These are phyloP conservation scores for Barnettozyma vustinii DNA, from an alignment of 805 yeast genomes.

Conservation along the genomic window DNA sequence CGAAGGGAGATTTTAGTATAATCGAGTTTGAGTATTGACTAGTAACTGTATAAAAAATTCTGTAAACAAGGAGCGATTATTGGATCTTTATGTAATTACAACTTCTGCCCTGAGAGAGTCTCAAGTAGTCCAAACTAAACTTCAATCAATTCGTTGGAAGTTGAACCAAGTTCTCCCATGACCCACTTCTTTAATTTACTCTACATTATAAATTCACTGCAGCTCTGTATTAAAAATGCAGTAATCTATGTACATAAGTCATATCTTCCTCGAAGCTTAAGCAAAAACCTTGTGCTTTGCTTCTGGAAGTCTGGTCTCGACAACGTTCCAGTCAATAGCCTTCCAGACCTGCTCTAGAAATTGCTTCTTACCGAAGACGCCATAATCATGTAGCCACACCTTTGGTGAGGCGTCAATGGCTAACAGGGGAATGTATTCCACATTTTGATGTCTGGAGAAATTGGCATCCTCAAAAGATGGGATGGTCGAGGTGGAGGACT, in stretches of 20 bases:
- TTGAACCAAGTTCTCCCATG: no score
- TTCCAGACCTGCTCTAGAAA: conserved; percentile 66
- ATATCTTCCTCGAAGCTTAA: neutral
- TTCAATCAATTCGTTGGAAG: no score
- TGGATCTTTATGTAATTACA: no score
- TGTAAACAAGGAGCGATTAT: no score
- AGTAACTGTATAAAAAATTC: no score
- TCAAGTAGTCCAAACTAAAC: no score
- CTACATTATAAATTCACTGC: neutral
- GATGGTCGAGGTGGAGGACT: conserved; percentile 10
- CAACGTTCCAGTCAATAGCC: conserved; percentile 66
- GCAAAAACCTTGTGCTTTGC: conserved; percentile 1
- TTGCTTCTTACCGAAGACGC: conserved; percentile 63
- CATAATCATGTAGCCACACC: conserved; percentile 67
- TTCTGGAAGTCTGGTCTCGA: conserved; percentile 33
- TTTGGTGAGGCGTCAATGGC: conserved; percentile 71
- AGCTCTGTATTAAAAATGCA: neutral
- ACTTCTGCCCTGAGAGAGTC: no score
- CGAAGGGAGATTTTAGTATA: no score
- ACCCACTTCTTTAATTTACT: no score
- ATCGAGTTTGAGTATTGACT: no score
- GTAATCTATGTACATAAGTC: neutral
- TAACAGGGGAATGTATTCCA: conserved; percentile 49
- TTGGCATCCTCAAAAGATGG: conserved; percentile 35
- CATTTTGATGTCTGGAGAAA: conserved; percentile 23